phyloP scores from a whole-genome alignment of 1,139 yeast species.

The Scheffersomyces cryptocercus region DNA sequence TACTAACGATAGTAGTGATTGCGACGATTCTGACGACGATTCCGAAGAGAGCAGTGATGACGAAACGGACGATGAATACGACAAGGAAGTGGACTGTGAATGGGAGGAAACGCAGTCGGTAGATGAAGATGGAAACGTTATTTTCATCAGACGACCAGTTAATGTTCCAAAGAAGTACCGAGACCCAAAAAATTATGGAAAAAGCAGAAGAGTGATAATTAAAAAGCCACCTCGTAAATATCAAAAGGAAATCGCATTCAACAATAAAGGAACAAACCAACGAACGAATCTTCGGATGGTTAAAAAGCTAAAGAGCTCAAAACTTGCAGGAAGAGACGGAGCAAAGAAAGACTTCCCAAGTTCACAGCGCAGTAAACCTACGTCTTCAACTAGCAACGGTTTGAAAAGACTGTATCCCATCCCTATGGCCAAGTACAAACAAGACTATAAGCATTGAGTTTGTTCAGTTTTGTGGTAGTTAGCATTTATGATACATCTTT shows the following conservation, averaged over 20 bases:
- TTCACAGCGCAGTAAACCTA: no score
- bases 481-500: no score
- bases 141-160: conserved; percentile 23
- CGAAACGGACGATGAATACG: background rate
- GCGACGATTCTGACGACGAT: background rate
- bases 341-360: no score
- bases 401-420: no score
- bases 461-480: no score
- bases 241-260: background rate
- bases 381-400: no score
- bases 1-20: background rate
- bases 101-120: conserved; percentile 27
- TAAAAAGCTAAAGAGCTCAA: no score
- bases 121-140: conserved; percentile 21
- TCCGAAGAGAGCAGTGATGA: background rate
- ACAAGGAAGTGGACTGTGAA: conserved; percentile 12
- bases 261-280: no score
- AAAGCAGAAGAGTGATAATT: conserved; percentile 16
- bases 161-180: conserved; percentile 18
- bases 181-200: conserved; percentile 12
- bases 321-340: no score
- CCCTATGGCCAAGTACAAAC: no score
- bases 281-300: no score
- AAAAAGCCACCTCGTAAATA: conserved; percentile 8
- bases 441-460: no score